Evolutionary conservation across 2,329 filamentous ascomycete genomes (phyloP).

Genomic region (Hymenoscyphus repandus): DNA sequence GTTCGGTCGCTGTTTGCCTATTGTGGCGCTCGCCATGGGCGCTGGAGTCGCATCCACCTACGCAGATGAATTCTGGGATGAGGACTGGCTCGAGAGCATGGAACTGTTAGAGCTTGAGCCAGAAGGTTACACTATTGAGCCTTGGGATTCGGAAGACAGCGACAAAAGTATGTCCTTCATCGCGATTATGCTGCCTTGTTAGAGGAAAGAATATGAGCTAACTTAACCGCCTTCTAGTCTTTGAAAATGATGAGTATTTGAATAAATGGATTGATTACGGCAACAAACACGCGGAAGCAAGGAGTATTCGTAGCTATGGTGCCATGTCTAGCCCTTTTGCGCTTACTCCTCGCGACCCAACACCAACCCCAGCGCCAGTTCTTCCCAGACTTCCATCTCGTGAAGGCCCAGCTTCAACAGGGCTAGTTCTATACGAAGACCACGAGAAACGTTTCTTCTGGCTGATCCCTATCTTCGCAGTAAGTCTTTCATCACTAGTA

Average conservation of each 20-base stretch:
- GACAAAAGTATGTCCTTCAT: not conserved
- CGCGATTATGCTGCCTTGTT: no score
- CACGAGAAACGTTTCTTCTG: no score
- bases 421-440: no score
- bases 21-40: not conserved
- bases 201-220: no score
- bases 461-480: no score
- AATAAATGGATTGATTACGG: not conserved
- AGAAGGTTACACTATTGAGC: not conserved
- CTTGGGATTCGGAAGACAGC: not conserved
- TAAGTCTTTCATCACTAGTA: no score
- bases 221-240: not conserved
- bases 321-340: no score
- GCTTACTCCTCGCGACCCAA: no score
- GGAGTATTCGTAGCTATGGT: no score
- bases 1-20: not conserved
- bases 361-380: no score
- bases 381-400: no score
- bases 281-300: not conserved
- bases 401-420: no score
- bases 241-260: not conserved
- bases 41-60: not conserved
- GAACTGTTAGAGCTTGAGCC: not conserved
- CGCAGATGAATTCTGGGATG: not conserved
- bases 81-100: not conserved